Evolutionary conservation across 352 stramenopile species (phyloP), one percentile per base, ranked within the genome.

Genomic region (Pythium oligandrum): DNA sequence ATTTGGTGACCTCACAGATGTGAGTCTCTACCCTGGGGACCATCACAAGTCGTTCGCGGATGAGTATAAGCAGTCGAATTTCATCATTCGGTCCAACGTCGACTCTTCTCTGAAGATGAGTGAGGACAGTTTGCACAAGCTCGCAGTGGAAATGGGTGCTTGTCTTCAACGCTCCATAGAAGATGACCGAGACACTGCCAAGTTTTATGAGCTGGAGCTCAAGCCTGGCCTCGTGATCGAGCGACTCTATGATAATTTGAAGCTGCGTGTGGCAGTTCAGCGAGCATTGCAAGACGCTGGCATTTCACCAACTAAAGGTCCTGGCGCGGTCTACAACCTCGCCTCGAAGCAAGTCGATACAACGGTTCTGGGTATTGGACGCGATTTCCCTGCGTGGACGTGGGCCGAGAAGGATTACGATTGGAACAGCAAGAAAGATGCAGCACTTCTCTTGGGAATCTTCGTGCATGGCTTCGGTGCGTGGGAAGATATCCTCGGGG

Each of bases 401-500:
- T 90, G 75, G 75, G 84, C 78, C 11, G 84, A 94, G 55, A 87
- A 90, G 32, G 84, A 92, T 44, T 77, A 90, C 45, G 78, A 91
- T 58, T 94, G 84, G 84, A 81, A 68, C 30, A 69, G 66, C 37
- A 75, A 73, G 46, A 94, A 94, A 39, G 84, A 94, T 57, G 64
- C 81, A n/a, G 76, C 82, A 31, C 52, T 94, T 48, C 68, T 94
- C 26, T 64, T 94, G 10, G 84, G 84, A 26, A 83, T 94, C 30
- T 90, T 92, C 59, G 68, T 94, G 5, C 84, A 94, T 52, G 84
- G 84, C 17, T 93, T 94, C 68, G 80, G 84, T 48, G 75, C 71
- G 4, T 94, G 84, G 84, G 84, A 94, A 70, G 82, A 93, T 45
- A 91, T 94, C 40, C 40, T 94, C 32, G 88, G 88, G 48, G 84